Percentiles rank a stretch among this genome's conserved stretches.
These are phyloP conservation scores for Rubroboletus satanas DNA, from an alignment of 768 basidiomycete genomes.

Conservation along the genomic window DNA sequence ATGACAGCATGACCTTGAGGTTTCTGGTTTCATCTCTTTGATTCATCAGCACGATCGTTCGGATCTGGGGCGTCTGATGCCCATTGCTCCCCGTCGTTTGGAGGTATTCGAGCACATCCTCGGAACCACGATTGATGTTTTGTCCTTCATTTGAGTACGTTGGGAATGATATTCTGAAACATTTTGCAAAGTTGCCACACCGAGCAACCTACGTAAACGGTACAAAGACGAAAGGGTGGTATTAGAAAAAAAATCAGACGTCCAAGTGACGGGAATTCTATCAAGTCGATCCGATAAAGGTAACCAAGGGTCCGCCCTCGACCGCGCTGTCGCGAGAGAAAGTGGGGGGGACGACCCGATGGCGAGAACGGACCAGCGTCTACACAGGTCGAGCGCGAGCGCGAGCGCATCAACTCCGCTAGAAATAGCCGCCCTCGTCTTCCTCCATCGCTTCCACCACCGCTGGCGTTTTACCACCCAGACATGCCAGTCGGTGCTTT, in stretches of 20 bases:
- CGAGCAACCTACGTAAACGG: not conserved
- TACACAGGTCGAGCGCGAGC: not conserved
- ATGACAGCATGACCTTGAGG: no score
- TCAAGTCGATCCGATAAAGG: not conserved
- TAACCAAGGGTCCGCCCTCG: not conserved
- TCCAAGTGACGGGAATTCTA: not conserved
- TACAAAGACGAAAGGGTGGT: no score
- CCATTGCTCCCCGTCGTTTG: not conserved
- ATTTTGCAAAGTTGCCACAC: no score
- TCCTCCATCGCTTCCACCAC: not conserved
- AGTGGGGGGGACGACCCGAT: not conserved
- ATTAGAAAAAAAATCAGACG: not conserved
- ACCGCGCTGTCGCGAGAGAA: not conserved
- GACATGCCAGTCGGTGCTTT: slow-evolving; percentile 19
- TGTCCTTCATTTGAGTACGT: not conserved
- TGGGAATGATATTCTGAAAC: not conserved
- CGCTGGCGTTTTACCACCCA: not conserved
- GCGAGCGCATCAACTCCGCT: slow-evolving; percentile 15
- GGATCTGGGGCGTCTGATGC: not conserved
- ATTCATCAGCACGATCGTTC: not conserved
- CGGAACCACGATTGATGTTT: not conserved
- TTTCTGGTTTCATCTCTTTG: no score
- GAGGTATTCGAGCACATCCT: not conserved
- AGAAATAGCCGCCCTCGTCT: slow-evolving; percentile 1
- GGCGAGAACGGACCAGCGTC: not conserved